These are phyloP conservation scores for Petunia axillaris DNA, from an alignment of 257 asterid species.

Conservation along the genomic window DNA sequence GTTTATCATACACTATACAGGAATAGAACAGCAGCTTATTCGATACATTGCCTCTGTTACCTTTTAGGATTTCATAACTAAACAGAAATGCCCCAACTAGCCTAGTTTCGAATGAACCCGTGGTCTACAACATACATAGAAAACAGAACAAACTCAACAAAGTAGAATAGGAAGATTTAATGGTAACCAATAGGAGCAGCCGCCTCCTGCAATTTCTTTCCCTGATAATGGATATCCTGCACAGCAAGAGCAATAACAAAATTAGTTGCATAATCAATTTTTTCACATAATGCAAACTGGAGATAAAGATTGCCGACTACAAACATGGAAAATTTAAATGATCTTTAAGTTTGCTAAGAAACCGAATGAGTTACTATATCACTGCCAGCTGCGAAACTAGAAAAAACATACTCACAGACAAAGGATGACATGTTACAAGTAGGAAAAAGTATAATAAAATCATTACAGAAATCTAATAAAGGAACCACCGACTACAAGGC, in stretches of 20 bases:
- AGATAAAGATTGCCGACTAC: not conserved
- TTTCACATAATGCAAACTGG: not conserved
- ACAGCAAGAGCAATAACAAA: not conserved
- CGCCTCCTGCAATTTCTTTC: conserved; percentile 76
- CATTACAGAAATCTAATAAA: no score
- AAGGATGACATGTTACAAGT: no score
- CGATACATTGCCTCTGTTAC: not conserved
- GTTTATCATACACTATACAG: not conserved
- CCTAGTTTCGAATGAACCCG: not conserved
- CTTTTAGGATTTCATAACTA: not conserved
- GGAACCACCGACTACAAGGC: no score
- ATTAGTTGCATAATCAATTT: not conserved
- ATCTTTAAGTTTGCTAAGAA: not conserved
- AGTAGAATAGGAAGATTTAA: conserved; percentile 26
- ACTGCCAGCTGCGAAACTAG: no score
- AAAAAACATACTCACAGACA: no score
- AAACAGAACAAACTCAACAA: not conserved
- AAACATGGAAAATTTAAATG: not conserved
- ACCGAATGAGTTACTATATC: not conserved
- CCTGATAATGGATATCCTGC: conserved; percentile 90
- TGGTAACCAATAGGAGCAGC: conserved; percentile 88
- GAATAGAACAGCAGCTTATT: not conserved
- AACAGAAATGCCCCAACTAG: not conserved
- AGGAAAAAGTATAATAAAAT: no score
- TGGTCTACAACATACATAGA: not conserved